Percentiles rank a stretch among this genome's conserved stretches.
Evolutionary conservation across 2,329 filamentous ascomycete species (phyloP).

Genomic region (Mollisia scopiformis): DNA sequence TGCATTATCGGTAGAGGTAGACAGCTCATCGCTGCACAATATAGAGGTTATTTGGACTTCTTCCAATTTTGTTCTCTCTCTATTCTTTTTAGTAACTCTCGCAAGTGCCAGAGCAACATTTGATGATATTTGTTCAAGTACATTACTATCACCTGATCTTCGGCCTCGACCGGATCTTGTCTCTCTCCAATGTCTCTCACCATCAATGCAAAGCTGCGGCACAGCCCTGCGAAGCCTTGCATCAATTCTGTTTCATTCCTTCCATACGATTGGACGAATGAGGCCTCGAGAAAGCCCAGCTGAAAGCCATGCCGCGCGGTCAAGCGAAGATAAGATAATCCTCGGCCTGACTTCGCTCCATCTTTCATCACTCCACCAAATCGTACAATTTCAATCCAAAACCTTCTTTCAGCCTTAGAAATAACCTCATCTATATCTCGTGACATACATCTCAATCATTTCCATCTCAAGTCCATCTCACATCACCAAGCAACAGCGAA

Average conservation of each 20-base stretch:
- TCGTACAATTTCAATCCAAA: constrained; percentile 2
- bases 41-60: too few species aligned
- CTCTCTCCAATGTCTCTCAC: not conserved
- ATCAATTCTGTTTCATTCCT: not conserved
- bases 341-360: constrained; percentile 19
- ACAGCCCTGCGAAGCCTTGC: constrained; percentile 2
- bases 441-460: not conserved
- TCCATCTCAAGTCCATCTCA: not conserved
- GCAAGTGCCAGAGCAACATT: not conserved
- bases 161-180: not conserved
- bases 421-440: constrained; percentile 1
- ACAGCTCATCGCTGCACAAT: not conserved
- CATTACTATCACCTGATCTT: not conserved
- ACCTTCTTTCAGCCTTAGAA: not conserved
- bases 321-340: constrained; percentile 1
- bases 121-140: not conserved
- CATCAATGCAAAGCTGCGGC: not conserved
- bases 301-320: constrained; percentile 3
- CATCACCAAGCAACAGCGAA: not conserved
- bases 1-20: not conserved
- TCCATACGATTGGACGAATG: not conserved
- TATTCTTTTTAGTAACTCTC: not conserved
- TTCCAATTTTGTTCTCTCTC: not conserved
- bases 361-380: constrained; percentile 7
- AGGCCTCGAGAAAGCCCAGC: not conserved